A percentile compares a stretch with the other conserved stretches of the same genome.
These are phyloP conservation scores for Cadophora gregata DNA, from an alignment of 2,329 filamentous ascomycete genomes.

Conservation along the genomic window DNA sequence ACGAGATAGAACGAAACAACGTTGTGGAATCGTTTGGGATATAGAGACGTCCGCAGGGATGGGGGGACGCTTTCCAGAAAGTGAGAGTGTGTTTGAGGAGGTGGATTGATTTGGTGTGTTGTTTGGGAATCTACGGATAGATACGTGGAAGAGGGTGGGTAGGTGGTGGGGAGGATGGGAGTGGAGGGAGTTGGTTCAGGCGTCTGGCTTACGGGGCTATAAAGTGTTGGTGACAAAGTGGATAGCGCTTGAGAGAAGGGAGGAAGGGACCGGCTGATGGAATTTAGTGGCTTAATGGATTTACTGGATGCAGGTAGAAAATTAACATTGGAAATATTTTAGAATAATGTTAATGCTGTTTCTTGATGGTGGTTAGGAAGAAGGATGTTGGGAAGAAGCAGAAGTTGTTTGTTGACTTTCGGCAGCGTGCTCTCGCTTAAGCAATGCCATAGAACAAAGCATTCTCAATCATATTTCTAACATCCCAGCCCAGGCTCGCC, in stretches of 20 bases:
- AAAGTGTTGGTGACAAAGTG: background rate
- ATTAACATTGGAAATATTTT: too few relatives aligned
- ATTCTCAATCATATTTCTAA: too few relatives aligned
- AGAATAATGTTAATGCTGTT: too few relatives aligned
- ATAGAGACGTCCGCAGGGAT: constrained; percentile 72
- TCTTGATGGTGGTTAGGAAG: too few relatives aligned
- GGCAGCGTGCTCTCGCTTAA: background rate
- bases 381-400: background rate
- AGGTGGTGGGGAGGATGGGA: constrained; percentile 59
- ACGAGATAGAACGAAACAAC: constrained; percentile 64
- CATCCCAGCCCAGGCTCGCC: background rate
- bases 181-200: constrained; percentile 49
- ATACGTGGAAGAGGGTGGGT: constrained; percentile 44
- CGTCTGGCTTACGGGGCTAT: constrained; percentile 52
- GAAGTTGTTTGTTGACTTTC: background rate
- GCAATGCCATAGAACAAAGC: too few relatives aligned
- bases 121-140: too few relatives aligned
- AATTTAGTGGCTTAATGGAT: background rate
- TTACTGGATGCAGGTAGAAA: too few relatives aligned
- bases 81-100: constrained; percentile 80
- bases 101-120: constrained; percentile 67
- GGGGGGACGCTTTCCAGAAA: constrained; percentile 67
- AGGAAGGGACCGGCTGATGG: background rate
- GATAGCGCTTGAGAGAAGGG: background rate
- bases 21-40: constrained; percentile 71